Base-by-base conservation (phyloP, 2,329 filamentous ascomycete genomes). In the Xylaria polymorpha region DNA sequence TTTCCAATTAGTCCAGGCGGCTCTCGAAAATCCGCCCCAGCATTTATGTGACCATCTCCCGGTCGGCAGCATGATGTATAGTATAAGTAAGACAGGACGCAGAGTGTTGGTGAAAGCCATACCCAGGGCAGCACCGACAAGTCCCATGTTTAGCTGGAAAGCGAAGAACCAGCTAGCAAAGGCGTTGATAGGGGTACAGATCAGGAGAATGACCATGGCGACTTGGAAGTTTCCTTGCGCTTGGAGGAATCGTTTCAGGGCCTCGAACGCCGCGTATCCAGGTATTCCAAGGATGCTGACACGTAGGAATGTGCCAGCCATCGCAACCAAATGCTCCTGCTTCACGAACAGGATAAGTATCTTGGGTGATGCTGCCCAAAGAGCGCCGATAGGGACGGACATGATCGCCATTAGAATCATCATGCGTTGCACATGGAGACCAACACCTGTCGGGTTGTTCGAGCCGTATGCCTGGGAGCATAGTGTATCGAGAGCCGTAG, bases 191-290 rank as follows among this genome's bases (percentile, higher is more conserved):
- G 85, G 85, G 0, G 84, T 82, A 48, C 83, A 83, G 39, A 86
- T 72, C 0, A 86, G 50, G 4, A 87, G 77, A 32, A 86, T 80
- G 14, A 81, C 76, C 72, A 86, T 69, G 25, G 67, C 67, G 2
- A 69, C 83, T 29, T 82, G 82, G 77, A 87, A 87, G 46, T 85
- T 80, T 1, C 86, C 85, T 68, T 88, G 86, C 0, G 86, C 84
- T 73, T 88, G 85, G 0, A 87, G 79, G 70, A 86, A 87, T 0
- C 86, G 79, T 74, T 88, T 88, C 0, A 84, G 79, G 0, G 84
- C 84, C 71, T 88, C 86, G 46, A 88, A 88, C 3, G 81, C 81
- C 1, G 84, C 85, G 66, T 87, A 88, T 3, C 85, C 85, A 0
- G 86, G 86, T 1, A 86, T 78, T 0, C 85, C 85, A 3, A 85